phyloP scores from a whole-genome alignment of 163 green algal species.

The Scenedesmus sp. region DNA sequence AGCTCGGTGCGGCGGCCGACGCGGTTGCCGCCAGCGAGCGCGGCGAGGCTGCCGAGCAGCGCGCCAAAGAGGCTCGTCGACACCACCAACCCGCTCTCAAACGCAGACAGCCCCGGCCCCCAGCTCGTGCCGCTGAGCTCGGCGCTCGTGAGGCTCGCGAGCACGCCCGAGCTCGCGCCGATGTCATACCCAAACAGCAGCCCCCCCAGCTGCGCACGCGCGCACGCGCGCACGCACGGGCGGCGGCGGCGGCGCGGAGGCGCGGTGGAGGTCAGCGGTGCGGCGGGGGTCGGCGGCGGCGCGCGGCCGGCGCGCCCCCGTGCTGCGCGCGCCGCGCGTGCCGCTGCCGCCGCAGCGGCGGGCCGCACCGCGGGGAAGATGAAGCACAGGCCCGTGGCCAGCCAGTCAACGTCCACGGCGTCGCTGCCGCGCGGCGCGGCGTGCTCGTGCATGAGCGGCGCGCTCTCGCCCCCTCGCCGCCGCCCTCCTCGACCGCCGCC shows the following conservation, averaged over 20 bases:
- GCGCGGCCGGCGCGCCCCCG: not conserved
- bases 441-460: too few relatives aligned
- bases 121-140: slow-evolving; percentile 74
- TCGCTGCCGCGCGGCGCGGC: too few relatives aligned
- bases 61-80: slow-evolving; percentile 71
- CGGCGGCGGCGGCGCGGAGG: too few relatives aligned
- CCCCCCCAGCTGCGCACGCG: slow-evolving; percentile 77
- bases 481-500: too few relatives aligned
- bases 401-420: slow-evolving; percentile 30
- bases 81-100: slow-evolving; percentile 64
- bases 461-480: too few relatives aligned
- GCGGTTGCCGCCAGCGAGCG: slow-evolving; percentile 67
- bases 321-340: not conserved
- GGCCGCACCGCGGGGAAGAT: slow-evolving; percentile 40
- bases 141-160: slow-evolving; percentile 75
- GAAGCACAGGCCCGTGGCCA: slow-evolving; percentile 46
- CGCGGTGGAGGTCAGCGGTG: too few relatives aligned
- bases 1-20: slow-evolving; percentile 85
- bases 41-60: slow-evolving; percentile 64
- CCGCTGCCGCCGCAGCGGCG: not conserved
- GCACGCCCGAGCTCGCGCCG: slow-evolving; percentile 84
- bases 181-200: slow-evolving; percentile 95
- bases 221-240: too few relatives aligned
- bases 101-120: slow-evolving; percentile 49
- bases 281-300: too few relatives aligned